A percentile compares a stretch with the other conserved stretches of the same genome.
Evolutionary conservation across 352 stramenopile genomes (phyloP).

Genomic region (Thalassiosira exigua): DNA sequence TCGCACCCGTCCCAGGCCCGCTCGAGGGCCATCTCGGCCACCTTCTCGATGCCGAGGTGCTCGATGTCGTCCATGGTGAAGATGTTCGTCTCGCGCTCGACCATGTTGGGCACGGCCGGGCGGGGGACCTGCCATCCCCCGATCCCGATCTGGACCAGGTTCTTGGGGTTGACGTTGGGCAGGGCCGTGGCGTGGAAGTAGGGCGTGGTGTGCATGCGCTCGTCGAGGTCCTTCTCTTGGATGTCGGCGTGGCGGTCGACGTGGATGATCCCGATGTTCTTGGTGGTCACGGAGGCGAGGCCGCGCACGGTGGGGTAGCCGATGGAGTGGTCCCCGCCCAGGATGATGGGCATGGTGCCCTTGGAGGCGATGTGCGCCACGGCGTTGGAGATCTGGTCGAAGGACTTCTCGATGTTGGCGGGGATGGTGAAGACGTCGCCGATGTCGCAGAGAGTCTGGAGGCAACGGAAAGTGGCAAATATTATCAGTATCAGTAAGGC

Average conservation of each 20-base stretch:
- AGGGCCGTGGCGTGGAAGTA: conserved; percentile 86
- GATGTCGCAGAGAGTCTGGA: conserved; percentile 69
- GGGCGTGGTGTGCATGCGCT: conserved; percentile 83
- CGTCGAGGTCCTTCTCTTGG: conserved; percentile 83
- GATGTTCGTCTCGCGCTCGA: conserved; percentile 83
- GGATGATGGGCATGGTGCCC: conserved; percentile 81
- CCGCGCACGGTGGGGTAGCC: conserved; percentile 80
- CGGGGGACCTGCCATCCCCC: conserved; percentile 83
- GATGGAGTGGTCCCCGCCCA: conserved; percentile 84
- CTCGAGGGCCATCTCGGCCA: conserved; percentile 84
- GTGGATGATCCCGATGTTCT: conserved; percentile 85
- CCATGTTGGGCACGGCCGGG: conserved; percentile 79
- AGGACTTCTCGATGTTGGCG: conserved; percentile 84
- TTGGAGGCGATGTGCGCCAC: conserved; percentile 76
- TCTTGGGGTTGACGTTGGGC: conserved; percentile 80
- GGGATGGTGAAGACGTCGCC: conserved; percentile 82
- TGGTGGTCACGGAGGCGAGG: conserved; percentile 77
- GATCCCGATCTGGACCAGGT: conserved; percentile 85
- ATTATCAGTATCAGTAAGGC: too few species aligned
- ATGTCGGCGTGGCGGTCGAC: conserved; percentile 81
- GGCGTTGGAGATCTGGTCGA: conserved; percentile 85
- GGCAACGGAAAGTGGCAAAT: too few species aligned
- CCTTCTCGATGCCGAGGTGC: conserved; percentile 82
- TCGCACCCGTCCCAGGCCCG: conserved; percentile 82
- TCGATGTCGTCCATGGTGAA: conserved; percentile 87